Base-by-base conservation (phyloP, 805 yeast species). In the Metschnikowia henanensis region DNA sequence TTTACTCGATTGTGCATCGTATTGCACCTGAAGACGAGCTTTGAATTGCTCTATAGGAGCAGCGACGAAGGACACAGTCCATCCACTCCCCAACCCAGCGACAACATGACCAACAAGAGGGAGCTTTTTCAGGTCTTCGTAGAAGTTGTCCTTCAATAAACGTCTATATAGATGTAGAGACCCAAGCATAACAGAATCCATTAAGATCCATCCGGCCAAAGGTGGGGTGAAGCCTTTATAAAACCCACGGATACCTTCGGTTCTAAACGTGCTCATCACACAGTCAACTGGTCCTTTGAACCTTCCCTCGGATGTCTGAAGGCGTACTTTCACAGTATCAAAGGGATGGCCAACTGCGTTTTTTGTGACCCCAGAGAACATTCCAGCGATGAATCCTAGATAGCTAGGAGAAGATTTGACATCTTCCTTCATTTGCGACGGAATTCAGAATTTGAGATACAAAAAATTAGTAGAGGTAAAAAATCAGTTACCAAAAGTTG, bases 151-250 rank as follows among this genome's bases (percentile, higher is more conserved):
- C 57, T 83, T 83, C 48, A 87, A 69, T 15, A 82, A 64, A 48
- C 87, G 66, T 52, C 91, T 70, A 62, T 90, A 90, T 46, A 84
- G 78, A 55, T 87, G 94, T 43, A 89, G 68, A 5, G 94, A 84
- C 1, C 97, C 97, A 49, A 90, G 71, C 88, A 90, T 86, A 38
- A 88, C 88, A 3, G 91, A 81, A 60, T 90, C 97, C 96, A 90
- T 90, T 49, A 86, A 64, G 53, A 90, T 88, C 97, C 97, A 90
- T 0, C 97, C 97, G 17, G 87, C 80, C 51, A 90, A 72, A 1
- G 97, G 97, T 4, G 97, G 97, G 0, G 96, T 87, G 52, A 90
- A 88, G 0, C 97, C 97, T 53, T 89, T 81, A 60, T 88, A 90
- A 42, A 90, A 78, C 1, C 96, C 97, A 28, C 74, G 65, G 5